Evolutionary conservation across 2,329 filamentous ascomycete genomes (phyloP).

Genomic region (Coccinonectria pachysandricola): DNA sequence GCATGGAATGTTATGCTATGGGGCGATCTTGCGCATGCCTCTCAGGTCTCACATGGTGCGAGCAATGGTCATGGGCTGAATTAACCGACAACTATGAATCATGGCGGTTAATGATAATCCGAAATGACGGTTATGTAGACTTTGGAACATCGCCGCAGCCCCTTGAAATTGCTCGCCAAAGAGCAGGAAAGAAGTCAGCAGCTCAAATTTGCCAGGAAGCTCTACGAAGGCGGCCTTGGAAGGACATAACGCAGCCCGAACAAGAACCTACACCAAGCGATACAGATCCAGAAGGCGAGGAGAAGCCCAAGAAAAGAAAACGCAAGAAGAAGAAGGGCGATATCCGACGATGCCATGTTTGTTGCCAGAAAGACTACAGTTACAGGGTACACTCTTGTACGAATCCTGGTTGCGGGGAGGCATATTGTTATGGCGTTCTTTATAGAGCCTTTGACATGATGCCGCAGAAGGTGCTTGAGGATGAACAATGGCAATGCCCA

Average conservation of each 20-base stretch:
- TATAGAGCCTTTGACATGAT: constrained; percentile 87
- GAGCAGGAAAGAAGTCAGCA: constrained; percentile 63
- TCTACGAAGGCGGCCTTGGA: constrained; percentile 67
- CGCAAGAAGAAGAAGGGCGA: constrained; percentile 46
- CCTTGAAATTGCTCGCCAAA: constrained; percentile 58
- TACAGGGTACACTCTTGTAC: constrained; percentile 82
- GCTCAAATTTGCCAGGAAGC: constrained; percentile 94
- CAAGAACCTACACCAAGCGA: constrained; percentile 35
- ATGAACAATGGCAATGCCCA: constrained; percentile 78
- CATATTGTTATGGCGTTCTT: constrained; percentile 88
- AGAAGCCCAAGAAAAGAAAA: constrained; percentile 50
- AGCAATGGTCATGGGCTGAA: constrained; percentile 82
- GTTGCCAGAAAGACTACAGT: constrained; percentile 64
- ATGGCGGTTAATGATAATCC: constrained; percentile 72
- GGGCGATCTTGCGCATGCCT: constrained; percentile 85
- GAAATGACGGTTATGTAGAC: constrained; percentile 58
- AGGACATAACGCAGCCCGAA: constrained; percentile 61
- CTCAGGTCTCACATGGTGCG: constrained; percentile 78
- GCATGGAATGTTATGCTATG: constrained; percentile 98
- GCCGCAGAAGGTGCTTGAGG: constrained; percentile 72
- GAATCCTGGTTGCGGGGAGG: constrained; percentile 55
- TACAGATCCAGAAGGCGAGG: constrained; percentile 51
- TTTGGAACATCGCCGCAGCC: constrained; percentile 57
- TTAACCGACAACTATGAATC: constrained; percentile 67
- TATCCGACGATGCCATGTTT: constrained; percentile 66